Percentiles rank a stretch among this genome's conserved stretches.
These are phyloP conservation scores for Suillus cothurnatus DNA, from an alignment of 768 basidiomycete genomes.

Conservation along the genomic window DNA sequence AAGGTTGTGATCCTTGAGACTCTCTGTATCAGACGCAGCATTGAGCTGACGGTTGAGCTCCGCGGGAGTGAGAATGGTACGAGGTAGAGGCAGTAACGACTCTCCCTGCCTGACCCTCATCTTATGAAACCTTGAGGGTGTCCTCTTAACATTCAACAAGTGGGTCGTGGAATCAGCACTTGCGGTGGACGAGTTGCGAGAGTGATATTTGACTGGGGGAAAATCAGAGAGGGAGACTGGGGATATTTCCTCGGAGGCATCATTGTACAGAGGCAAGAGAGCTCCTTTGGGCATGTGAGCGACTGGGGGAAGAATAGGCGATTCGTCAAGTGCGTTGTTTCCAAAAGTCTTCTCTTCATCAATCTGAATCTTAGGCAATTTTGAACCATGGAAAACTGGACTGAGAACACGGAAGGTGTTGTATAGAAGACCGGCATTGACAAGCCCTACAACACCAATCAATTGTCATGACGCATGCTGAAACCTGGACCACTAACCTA, in stretches of 20 bases:
- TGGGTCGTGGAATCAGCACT: conserved; percentile 23
- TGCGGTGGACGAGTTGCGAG: conserved; percentile 15
- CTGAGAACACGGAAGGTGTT: conserved; percentile 67
- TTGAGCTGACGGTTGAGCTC: conserved; percentile 18
- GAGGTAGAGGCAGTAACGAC: not conserved
- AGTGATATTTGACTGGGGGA: conserved; percentile 11
- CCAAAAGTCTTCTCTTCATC: conserved; percentile 26
- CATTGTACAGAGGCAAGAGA: conserved; percentile 4
- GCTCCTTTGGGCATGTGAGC: conserved; percentile 10
- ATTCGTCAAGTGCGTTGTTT: conserved; percentile 25
- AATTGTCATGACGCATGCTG: not conserved
- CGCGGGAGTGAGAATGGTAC: conserved; percentile 9
- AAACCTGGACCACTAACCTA: conserved; percentile 44
- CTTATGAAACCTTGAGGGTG: conserved; percentile 9
- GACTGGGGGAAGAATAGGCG: conserved; percentile 14
- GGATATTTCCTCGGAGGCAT: not conserved
- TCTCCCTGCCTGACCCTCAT: conserved; percentile 9
- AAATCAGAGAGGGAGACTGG: conserved; percentile 8
- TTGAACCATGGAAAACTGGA: conserved; percentile 46
- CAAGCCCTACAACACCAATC: conserved; percentile 46
- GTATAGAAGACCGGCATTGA: conserved; percentile 66
- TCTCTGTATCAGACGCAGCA: conserved; percentile 14
- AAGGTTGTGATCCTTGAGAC: conserved; percentile 6
- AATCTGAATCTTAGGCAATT: conserved; percentile 4
- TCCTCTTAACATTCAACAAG: conserved; percentile 16